These are phyloP conservation scores for Penicillium glabrum DNA, from an alignment of 2,329 filamentous ascomycete genomes.

Conservation along the genomic window DNA sequence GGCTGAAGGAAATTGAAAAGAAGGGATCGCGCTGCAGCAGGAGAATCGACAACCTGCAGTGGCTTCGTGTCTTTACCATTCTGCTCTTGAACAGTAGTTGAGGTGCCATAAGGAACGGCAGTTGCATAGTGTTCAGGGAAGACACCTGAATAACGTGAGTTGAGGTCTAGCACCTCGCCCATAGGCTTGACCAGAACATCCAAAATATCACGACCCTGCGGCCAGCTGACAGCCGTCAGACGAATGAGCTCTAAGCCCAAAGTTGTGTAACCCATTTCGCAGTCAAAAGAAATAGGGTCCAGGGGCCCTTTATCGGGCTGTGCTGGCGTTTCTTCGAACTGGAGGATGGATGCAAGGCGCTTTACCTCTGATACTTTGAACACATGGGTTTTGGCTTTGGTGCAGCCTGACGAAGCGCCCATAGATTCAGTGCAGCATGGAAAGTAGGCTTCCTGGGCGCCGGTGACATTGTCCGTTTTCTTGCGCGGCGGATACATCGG, in stretches of 20 bases:
- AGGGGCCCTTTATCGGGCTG: conserved; percentile 31
- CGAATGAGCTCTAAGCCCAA: conserved; percentile 85
- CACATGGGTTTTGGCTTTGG: conserved; percentile 70
- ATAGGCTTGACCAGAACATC: conserved; percentile 83
- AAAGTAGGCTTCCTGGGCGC: conserved; percentile 62
- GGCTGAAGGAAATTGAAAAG: conserved; percentile 75
- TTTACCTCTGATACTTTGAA: conserved; percentile 80
- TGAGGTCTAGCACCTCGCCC: conserved; percentile 84
- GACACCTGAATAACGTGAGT: conserved; percentile 89
- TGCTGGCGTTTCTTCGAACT: conserved; percentile 73
- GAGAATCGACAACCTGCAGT: conserved; percentile 74
- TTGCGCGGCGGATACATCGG: conserved; percentile 58
- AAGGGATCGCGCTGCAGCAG: conserved; percentile 70
- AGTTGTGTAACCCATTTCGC: conserved; percentile 96
- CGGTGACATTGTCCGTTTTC: conserved; percentile 56
- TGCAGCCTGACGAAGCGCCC: conserved; percentile 74
- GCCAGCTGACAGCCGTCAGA: conserved; percentile 86
- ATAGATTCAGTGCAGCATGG: conserved; percentile 76
- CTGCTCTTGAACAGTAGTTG: conserved; percentile 25
- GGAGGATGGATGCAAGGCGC: conserved; percentile 73
- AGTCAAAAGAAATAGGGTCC: conserved; percentile 77
- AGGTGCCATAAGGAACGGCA: conserved; percentile 58
- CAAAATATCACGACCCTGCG: conserved; percentile 68
- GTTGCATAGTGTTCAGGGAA: conserved; percentile 72
- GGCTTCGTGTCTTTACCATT: conserved; percentile 27